Evolutionary conservation across 2,329 filamentous ascomycete genomes (phyloP).

Genomic region (Bipolaris gigantea): DNA sequence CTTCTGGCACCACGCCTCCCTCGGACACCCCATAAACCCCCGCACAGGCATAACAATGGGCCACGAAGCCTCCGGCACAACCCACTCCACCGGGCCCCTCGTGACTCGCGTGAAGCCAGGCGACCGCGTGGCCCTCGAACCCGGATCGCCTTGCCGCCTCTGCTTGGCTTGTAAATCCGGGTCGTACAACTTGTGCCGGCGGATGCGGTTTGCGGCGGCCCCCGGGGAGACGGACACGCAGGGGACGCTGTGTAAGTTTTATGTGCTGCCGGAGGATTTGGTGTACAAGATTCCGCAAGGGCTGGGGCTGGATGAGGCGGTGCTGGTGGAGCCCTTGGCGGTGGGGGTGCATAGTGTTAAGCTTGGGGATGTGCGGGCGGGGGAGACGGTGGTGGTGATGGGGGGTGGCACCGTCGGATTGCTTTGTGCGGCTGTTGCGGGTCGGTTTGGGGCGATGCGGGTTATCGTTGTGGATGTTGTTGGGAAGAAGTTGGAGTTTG

Average conservation of each 20-base stretch:
- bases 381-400: slow-evolving; percentile 84
- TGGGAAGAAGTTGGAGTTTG: slow-evolving; percentile 77
- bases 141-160: slow-evolving; percentile 82
- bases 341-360: slow-evolving; percentile 86
- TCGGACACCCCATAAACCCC: slow-evolving; percentile 84
- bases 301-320: slow-evolving; percentile 86
- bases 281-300: slow-evolving; percentile 84
- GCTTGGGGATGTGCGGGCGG: slow-evolving; percentile 74
- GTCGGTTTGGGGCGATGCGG: slow-evolving; percentile 69
- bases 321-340: slow-evolving; percentile 82
- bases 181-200: slow-evolving; percentile 88
- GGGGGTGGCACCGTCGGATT: slow-evolving; percentile 91
- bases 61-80: slow-evolving; percentile 83
- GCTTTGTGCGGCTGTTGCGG: slow-evolving; percentile 75
- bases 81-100: slow-evolving; percentile 76
- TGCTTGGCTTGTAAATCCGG: slow-evolving; percentile 88
- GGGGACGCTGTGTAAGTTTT: slow-evolving; percentile 82
- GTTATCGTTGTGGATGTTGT: slow-evolving; percentile 92
- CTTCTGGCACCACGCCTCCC: slow-evolving; percentile 93
- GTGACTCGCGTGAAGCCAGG: slow-evolving; percentile 76
- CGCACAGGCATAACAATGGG: slow-evolving; percentile 78
- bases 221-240: slow-evolving; percentile 68
- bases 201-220: slow-evolving; percentile 83
- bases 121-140: slow-evolving; percentile 89
- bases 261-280: slow-evolving; percentile 86